phyloP scores from a whole-genome alignment of 129 eudicot genomes.

The Tagetes patula region DNA sequence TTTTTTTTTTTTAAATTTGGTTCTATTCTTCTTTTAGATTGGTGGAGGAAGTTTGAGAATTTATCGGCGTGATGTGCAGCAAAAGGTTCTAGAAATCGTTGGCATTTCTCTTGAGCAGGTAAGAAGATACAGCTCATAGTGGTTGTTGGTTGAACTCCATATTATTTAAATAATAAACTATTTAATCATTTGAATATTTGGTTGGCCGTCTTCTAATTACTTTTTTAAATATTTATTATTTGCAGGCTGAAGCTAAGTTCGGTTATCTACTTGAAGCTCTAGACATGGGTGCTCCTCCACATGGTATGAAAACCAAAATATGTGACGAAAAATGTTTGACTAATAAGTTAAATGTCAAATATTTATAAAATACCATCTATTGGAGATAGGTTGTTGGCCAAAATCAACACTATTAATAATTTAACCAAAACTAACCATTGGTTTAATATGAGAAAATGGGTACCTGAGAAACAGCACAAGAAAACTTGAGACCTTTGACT shows the following conservation, averaged over 20 bases:
- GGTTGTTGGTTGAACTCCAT: conserved; percentile 10
- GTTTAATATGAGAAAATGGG: background rate
- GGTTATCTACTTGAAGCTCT: conserved; percentile 95
- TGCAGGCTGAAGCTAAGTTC: conserved; percentile 96
- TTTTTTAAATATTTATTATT: conserved; percentile 14
- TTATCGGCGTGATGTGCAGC: conserved; percentile 82
- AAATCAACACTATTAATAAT: background rate
- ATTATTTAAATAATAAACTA: background rate
- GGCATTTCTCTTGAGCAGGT: conserved; percentile 94
- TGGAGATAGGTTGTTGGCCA: background rate
- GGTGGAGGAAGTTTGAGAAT: conserved; percentile 99
- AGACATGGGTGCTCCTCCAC: conserved; percentile 99
- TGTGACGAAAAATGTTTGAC: background rate
- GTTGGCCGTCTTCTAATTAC: background rate
- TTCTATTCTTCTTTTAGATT: conserved; percentile 46
- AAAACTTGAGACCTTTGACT: conserved; percentile 4
- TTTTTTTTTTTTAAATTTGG: background rate
- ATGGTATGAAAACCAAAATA: conserved; percentile 46
- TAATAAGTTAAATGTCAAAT: conserved; percentile 12
- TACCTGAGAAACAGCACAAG: background rate
- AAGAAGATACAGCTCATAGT: conserved; percentile 12
- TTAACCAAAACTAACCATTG: background rate
- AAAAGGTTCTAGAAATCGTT: conserved; percentile 81
- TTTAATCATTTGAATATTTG: background rate
- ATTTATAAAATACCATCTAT: background rate